Evolutionary conservation across 352 stramenopile genomes (phyloP).

Genomic region (Phytophthora syringae): DNA sequence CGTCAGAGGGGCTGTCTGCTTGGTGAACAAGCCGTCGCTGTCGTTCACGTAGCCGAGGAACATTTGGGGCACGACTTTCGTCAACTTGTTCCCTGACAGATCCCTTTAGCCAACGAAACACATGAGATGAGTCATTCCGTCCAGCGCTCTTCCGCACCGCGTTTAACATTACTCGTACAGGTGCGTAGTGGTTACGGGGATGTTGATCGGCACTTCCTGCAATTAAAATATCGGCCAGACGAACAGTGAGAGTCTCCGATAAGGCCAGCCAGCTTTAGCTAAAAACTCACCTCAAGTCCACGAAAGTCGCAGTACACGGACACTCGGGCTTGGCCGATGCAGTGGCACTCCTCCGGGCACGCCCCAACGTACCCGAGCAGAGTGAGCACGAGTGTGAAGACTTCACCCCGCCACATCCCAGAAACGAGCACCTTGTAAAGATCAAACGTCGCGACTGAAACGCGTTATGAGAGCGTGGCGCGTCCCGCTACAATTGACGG

Average conservation of each 20-base stretch:
- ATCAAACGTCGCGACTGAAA: constrained; percentile 34
- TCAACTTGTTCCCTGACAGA: constrained; percentile 77
- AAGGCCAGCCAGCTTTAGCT: neutral
- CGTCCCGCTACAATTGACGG: neutral
- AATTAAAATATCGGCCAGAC: constrained; percentile 4
- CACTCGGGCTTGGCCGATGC: constrained; percentile 66
- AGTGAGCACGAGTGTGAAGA: constrained; percentile 13
- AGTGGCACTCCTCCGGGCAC: constrained; percentile 66
- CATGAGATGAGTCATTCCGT: constrained; percentile 12
- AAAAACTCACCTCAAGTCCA: constrained; percentile 52
- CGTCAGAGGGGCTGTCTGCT: constrained; percentile 47
- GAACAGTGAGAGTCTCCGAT: neutral
- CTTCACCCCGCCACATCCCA: constrained; percentile 26
- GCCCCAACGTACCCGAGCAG: constrained; percentile 6
- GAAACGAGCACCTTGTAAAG: constrained; percentile 2
- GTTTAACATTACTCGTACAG: constrained; percentile 55
- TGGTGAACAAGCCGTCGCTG: constrained; percentile 56
- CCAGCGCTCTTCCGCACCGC: constrained; percentile 9
- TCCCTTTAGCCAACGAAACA: constrained; percentile 42
- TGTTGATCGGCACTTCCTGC: constrained; percentile 63
- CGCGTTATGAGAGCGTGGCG: constrained; percentile 9
- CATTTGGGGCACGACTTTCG: constrained; percentile 68
- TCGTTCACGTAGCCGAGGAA: constrained; percentile 65
- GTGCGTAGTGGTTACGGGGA: constrained; percentile 74
- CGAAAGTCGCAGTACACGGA: constrained; percentile 84